Base-by-base conservation (phyloP, 2,329 filamentous ascomycete genomes). In the Pseudogymnoascus sp. region DNA sequence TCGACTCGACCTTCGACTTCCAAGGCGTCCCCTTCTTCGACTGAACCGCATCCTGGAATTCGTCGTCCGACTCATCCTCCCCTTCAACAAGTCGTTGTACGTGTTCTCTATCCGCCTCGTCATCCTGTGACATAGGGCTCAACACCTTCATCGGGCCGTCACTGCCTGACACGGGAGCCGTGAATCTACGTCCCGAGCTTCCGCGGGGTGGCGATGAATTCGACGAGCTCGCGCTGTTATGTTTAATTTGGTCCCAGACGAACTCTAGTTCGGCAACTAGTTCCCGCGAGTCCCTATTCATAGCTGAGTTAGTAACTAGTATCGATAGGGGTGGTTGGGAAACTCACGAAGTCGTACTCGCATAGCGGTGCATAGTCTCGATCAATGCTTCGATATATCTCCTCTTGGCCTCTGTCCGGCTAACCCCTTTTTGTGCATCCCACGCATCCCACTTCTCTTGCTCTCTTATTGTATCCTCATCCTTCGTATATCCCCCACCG, bases 201-300 rank as follows among this genome's bases (percentile, higher is more conserved):
- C 72, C 73, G 61, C 72, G 74, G 27, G 76, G 76, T n/a, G 82
- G 80, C 1, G 81, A 84, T 9, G 82, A 80, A 40, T 82, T 73
- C 39, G 86, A 77, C 37, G 87, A 86, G 15, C 83, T 84, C 3
- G 87, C 85, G 9, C 85, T 84, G 69, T 93, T 97, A 68, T 88
- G 88, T 74, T 94, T 96, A 69, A 99, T 93, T 74, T 97, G 94
- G 69, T 97, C 92, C 94, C 94, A 99, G 39, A 99, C 93, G 70
- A 97, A 99, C 76, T 99, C 94, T n/a, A 99, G 84, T 74, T 99
- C 94, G 8, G 87, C 82, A 37, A 97, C 92, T 39, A 99, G 81
- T 75, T 96, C 92, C 64, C 87, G 83, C 6, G 91, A 91, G 72
- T 96, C 92, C 58, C 84, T 87, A 66, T 61, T 27, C 61, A 21